Evolutionary conservation across 495 filamentous ascomycete species (phyloP).

Genomic region (Annulohypoxylon bovei): DNA sequence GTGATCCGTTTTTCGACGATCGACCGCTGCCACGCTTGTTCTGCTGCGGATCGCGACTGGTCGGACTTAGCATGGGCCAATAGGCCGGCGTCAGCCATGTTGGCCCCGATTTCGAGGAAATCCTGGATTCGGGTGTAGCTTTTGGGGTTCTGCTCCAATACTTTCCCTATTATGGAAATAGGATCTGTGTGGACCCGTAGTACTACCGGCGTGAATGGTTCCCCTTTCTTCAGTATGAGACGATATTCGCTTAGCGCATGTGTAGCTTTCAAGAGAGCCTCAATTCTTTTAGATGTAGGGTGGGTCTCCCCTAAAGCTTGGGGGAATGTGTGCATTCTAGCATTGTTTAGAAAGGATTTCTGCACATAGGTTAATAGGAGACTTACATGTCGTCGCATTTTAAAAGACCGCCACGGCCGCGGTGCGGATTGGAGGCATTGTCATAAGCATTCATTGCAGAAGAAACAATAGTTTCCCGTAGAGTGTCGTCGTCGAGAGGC

Average conservation of each 20-base stretch:
- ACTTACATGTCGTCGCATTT: conserved; percentile 84
- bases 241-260: conserved; percentile 89
- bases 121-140: conserved; percentile 90
- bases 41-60: background rate
- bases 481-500: conserved; percentile 60
- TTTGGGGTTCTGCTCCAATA: conserved; percentile 86
- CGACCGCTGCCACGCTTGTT: conserved; percentile 38
- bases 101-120: conserved; percentile 78
- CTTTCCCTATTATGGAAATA: conserved; percentile 80
- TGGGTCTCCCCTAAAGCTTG: conserved; percentile 67
- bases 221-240: conserved; percentile 87
- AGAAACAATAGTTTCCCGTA: conserved; percentile 73
- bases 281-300: conserved; percentile 63
- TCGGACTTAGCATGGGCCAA: conserved; percentile 43
- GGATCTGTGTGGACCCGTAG: conserved; percentile 89
- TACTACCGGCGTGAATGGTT: conserved; percentile 90
- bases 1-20: conserved; percentile 74
- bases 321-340: conserved; percentile 75
- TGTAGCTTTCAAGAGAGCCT: conserved; percentile 82
- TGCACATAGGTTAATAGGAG: background rate
- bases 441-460: conserved; percentile 81
- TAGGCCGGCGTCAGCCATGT: conserved; percentile 78
- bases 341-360: conserved; percentile 13
- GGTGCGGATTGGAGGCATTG: conserved; percentile 89
- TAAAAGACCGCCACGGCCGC: conserved; percentile 82